These are phyloP conservation scores for Botrytis sinoallii DNA, from an alignment of 2,329 filamentous ascomycete species.

Conservation along the genomic window DNA sequence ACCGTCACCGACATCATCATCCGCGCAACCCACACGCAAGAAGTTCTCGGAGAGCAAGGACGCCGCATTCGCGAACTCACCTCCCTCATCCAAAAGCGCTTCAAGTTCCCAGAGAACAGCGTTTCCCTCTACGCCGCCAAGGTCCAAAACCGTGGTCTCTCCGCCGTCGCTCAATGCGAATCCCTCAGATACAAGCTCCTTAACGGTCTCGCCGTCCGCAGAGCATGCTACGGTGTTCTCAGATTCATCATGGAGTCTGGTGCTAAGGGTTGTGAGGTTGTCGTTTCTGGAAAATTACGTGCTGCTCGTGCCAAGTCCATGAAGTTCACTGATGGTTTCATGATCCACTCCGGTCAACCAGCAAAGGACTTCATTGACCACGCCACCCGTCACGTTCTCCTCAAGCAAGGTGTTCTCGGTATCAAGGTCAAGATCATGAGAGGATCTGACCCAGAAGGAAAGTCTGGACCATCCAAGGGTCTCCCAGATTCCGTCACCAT, in stretches of 20 bases:
- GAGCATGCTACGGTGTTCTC: conserved; percentile 99
- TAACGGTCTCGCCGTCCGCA: conserved; percentile 96
- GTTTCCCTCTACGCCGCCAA: conserved; percentile 99
- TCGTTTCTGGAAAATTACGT: conserved; percentile 98
- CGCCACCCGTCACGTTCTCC: conserved; percentile 98
- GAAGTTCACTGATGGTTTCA: conserved; percentile 99
- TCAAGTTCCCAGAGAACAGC: conserved; percentile 99
- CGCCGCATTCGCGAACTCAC: conserved; percentile 99
- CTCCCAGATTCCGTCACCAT: conserved; percentile 98
- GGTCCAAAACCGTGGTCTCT: conserved; percentile 99
- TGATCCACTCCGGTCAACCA: conserved; percentile 99
- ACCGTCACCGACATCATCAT: conserved; percentile 95
- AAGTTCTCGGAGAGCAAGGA: conserved; percentile 99
- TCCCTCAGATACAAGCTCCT: conserved; percentile 99
- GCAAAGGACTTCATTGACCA: conserved; percentile 99
- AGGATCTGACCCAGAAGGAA: conserved; percentile 98
- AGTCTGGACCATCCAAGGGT: conserved; percentile 94
- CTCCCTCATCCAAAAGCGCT: conserved; percentile 99
- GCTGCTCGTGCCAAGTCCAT: conserved; percentile 99
- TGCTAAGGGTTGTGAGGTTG: conserved; percentile 99
- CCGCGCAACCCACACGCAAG: conserved; percentile 99
- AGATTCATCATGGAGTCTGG: conserved; percentile 99
- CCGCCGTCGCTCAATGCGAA: conserved; percentile 99
- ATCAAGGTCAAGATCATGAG: conserved; percentile 99
- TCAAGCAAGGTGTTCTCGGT: conserved; percentile 98